Evolutionary conservation across 2,329 filamentous ascomycete genomes (phyloP), one percentile per base, ranked within the genome.

Genomic region (Penicillium sp.): DNA sequence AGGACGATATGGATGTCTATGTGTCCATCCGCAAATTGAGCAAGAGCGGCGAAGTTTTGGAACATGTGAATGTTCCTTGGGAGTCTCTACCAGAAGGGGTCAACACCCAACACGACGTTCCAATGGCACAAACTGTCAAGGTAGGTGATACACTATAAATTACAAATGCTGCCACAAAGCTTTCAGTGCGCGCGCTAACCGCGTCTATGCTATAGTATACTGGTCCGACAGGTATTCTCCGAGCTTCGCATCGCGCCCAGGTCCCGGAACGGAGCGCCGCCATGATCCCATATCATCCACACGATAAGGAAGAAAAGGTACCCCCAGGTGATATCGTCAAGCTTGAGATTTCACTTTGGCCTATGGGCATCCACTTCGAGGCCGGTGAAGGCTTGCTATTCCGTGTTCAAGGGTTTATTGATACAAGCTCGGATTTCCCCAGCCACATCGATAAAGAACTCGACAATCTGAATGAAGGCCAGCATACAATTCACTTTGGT

Each of bases 331-430:
- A 71, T 6, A 62, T 79, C 18, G 75, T 78, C 4, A 71, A 71
- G 58, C 61, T 79, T 4, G 75, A 79, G 42, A 79, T 80, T 52
- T 75, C 75, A 0, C 75, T 80, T 12, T 80, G 75, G 76, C 70
- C 72, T 0, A 73, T 75, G 66, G 76, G 76, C 0, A 68, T 77
- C 0, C 72, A 77, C 26, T n/a, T 53, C 18, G 46, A 36, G 33
- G 8, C 28, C 13, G 29, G 43, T 15, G 43, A 45, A 21, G 29
- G 42, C 23, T 24, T 44, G 6, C 7, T 44, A 8, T 44, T 44
- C 42, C 42, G 42, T 18, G 45, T 47, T 16, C 45, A 47, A 28
- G 45, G 45, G 6, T 47, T 47, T 36, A 28, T 47, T 15, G 45
- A 47, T 42, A 47, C 45, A 5, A 47, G 45, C 36, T 47, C 45